Base-by-base conservation (phyloP, 176 grass and related monocot species). In the Themeda triandra region DNA sequence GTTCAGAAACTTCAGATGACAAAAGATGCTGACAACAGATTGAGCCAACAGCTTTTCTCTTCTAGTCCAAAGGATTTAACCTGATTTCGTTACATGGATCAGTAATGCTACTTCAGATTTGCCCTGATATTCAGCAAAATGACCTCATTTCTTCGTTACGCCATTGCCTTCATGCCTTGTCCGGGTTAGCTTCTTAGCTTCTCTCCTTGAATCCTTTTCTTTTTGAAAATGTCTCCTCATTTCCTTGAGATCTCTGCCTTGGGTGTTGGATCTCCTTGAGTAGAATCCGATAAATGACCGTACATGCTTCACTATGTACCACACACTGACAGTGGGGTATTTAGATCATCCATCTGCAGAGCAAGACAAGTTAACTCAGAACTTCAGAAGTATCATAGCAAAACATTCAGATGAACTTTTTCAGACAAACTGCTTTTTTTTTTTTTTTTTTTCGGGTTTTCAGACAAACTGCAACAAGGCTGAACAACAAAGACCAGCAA, bases 11-110 rank as follows among this genome's bases (percentile, higher is more conserved):
- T 21, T 78, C 2, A 19, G 17, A 80, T 40, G 63, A 29, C 40
- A 82, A 67, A 73, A n/a, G 28, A 82, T 44, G n/a, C 46, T 15
- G 33, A 84, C 37, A 89, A 28, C 21, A 77, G 36, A 54, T 44
- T 46, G 39, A 73, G 30, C 54, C 10, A 8, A 59, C 13, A 78
- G 11, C 1, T 1, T 10, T n/a, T n/a, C n/a, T 35, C 56, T 6
- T 14, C 58, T 40, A 24, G 27, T 66, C 51, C 41, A 83, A 29
- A 9, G 27, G 19, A 71, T 27, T 42, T 66, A 58, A 86, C 79
- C 73, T 59, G 84, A 73, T 73, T 6, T 13, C 3, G 21, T 59
- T 79, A 71, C 59, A 83, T 18, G 10, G 29, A 79, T 48, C 30
- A 67, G 33, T 2, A 66, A 24, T 23, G 56, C 71, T 70, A 17